These are phyloP conservation scores for Vigna angularis DNA, from an alignment of 306 rosid species.

Conservation along the genomic window DNA sequence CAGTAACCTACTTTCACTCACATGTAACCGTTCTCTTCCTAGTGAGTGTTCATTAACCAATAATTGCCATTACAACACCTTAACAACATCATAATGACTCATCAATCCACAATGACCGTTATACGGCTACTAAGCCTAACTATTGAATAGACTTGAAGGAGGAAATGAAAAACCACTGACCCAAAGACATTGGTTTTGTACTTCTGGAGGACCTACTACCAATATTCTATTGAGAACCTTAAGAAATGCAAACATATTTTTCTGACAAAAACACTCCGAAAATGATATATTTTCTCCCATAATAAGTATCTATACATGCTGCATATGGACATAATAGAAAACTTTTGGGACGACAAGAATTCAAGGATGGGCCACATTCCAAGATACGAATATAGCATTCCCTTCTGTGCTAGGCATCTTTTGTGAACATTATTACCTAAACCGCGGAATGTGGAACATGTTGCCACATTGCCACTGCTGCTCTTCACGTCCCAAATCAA, in stretches of 20 bases:
- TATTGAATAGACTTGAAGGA: background rate
- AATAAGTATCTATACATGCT: background rate
- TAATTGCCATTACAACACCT: background rate
- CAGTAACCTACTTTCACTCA: background rate
- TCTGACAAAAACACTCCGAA: slow-evolving; percentile 4
- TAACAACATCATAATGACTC: background rate
- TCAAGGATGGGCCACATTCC: slow-evolving; percentile 69
- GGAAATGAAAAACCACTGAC: background rate
- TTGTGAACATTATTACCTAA: slow-evolving; percentile 49
- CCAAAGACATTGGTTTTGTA: background rate
- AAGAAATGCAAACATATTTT: slow-evolving; percentile 22
- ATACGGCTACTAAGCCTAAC: background rate
- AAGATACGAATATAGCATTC: slow-evolving; percentile 54
- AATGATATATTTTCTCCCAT: slow-evolving; percentile 9
- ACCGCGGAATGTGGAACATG: slow-evolving; percentile 50
- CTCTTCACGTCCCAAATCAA: slow-evolving; percentile 9
- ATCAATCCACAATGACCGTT: background rate
- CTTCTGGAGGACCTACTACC: background rate
- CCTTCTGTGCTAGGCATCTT: slow-evolving; percentile 51
- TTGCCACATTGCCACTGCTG: slow-evolving; percentile 36
- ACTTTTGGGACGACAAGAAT: slow-evolving; percentile 70
- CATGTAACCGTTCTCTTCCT: background rate
- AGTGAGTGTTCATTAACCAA: background rate
- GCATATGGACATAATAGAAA: background rate
- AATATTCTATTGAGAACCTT: background rate